A percentile compares a stretch with the other conserved stretches of the same genome.
Conservation (phyloP, 371 early-diverging fungal species). For the Massospora cicadina region DNA sequence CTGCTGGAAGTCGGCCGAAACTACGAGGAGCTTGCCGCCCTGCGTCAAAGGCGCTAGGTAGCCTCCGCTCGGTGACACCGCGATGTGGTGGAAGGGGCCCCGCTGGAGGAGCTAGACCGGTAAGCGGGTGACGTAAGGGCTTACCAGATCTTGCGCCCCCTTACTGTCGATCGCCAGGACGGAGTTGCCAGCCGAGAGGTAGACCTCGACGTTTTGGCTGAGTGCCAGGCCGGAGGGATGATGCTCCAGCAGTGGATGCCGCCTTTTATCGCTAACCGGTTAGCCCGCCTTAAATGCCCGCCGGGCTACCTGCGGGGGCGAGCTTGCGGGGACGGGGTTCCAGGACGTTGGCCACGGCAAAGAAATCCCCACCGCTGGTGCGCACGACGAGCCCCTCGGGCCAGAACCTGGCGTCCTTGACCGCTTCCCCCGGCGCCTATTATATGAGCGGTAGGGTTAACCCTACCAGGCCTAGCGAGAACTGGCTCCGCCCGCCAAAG, state of each 20-base stretch:
- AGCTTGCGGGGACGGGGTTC: constrained; percentile 57
- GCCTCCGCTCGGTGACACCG: constrained; percentile 84
- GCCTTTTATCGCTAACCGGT: not conserved
- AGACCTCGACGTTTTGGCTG: constrained; percentile 40
- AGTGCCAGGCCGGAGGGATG: not conserved
- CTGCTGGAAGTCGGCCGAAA: constrained; percentile 86
- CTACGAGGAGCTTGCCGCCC: constrained; percentile 76
- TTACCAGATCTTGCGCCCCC: constrained; percentile 67
- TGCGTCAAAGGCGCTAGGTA: constrained; percentile 66
- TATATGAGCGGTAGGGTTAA: not conserved
- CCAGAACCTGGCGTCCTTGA: constrained; percentile 76
- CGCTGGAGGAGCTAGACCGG: constrained; percentile 44
- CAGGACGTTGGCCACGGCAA: constrained; percentile 58
- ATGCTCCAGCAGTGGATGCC: not conserved
- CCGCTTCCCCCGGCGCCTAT: constrained; percentile 61
- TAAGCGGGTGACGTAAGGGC: not conserved
- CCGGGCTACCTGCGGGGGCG: not conserved
- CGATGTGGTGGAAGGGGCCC: constrained; percentile 78
- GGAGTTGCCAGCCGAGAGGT: constrained; percentile 56
- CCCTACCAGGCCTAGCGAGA: constrained; percentile 59
- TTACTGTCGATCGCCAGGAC: constrained; percentile 63
- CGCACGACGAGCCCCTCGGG: constrained; percentile 75
- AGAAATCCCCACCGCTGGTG: constrained; percentile 59
- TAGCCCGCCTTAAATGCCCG: not conserved
- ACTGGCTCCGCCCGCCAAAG: constrained; percentile 57